Evolutionary conservation across 768 basidiomycete species (phyloP).

Genomic region (Russula lepida): DNA sequence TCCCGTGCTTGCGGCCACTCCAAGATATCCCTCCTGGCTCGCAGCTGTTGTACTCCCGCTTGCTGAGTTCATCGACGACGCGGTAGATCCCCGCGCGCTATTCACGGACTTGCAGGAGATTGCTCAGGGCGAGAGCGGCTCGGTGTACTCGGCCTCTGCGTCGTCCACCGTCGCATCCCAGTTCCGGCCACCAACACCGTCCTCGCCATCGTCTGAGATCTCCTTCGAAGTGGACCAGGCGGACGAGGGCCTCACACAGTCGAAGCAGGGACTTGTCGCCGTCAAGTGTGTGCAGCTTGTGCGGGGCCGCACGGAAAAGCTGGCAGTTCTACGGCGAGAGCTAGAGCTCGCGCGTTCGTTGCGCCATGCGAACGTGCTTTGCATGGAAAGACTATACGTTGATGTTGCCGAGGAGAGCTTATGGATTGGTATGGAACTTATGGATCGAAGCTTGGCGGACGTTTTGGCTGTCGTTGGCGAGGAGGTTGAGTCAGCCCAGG

Average conservation of each 20-base stretch:
- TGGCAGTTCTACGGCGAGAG: conserved; percentile 55
- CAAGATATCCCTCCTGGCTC: conserved; percentile 55
- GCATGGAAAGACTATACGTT: conserved; percentile 64
- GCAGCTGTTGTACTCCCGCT: conserved; percentile 50
- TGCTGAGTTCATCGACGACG: conserved; percentile 54
- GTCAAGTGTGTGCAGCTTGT: conserved; percentile 66
- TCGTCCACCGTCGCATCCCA: background rate
- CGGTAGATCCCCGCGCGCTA: conserved; percentile 50
- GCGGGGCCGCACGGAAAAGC: conserved; percentile 50
- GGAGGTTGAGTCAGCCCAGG: background rate
- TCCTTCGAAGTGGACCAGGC: background rate
- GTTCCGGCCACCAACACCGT: conserved; percentile 11
- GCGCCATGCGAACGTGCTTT: conserved; percentile 53
- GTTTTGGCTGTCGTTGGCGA: conserved; percentile 43
- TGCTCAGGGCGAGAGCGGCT: conserved; percentile 77
- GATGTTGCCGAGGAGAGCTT: conserved; percentile 46
- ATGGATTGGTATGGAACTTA: conserved; percentile 86
- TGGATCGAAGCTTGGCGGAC: conserved; percentile 83
- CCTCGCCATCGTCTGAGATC: conserved; percentile 11
- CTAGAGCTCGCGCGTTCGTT: conserved; percentile 48
- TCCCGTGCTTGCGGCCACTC: conserved; percentile 22
- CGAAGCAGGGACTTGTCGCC: conserved; percentile 38
- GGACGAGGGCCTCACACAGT: conserved; percentile 20
- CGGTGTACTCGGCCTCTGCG: conserved; percentile 43
- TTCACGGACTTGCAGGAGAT: conserved; percentile 69